These are phyloP conservation scores for Leccinum huronense DNA, from an alignment of 1,284 basidiomycete genomes.

Conservation along the genomic window DNA sequence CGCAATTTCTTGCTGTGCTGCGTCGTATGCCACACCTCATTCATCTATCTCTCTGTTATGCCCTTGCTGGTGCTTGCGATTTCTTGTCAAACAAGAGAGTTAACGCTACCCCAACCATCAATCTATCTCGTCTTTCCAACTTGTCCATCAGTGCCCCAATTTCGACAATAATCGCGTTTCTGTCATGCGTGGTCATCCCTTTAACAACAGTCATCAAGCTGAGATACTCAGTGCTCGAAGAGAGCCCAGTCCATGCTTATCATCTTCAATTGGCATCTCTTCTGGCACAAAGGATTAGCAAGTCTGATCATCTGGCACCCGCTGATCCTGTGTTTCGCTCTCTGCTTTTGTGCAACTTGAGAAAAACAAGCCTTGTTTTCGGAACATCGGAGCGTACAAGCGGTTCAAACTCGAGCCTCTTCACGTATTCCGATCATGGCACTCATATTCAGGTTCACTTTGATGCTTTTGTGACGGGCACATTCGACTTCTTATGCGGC, in stretches of 20 bases:
- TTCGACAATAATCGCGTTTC: background rate
- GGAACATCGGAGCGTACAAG: background rate
- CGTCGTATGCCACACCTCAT: conserved; percentile 30
- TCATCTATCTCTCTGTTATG: conserved; percentile 1
- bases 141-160: background rate
- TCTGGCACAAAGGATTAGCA: background rate
- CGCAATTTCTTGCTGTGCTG: conserved; percentile 27
- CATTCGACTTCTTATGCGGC: background rate
- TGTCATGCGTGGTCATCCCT: conserved; percentile 2
- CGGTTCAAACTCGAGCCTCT: background rate
- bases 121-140: background rate
- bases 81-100: background rate
- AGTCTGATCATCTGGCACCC: background rate
- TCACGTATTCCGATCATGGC: background rate
- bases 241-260: background rate
- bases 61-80: background rate
- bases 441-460: background rate
- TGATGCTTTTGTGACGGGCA: background rate
- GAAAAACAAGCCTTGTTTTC: background rate
- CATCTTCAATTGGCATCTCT: background rate
- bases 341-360: background rate
- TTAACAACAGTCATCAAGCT: background rate
- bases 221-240: background rate
- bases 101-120: background rate
- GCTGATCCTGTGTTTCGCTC: background rate